These are phyloP conservation scores for Leishmania tropica DNA, from an alignment of 208 protist genomes.

Conservation along the genomic window DNA sequence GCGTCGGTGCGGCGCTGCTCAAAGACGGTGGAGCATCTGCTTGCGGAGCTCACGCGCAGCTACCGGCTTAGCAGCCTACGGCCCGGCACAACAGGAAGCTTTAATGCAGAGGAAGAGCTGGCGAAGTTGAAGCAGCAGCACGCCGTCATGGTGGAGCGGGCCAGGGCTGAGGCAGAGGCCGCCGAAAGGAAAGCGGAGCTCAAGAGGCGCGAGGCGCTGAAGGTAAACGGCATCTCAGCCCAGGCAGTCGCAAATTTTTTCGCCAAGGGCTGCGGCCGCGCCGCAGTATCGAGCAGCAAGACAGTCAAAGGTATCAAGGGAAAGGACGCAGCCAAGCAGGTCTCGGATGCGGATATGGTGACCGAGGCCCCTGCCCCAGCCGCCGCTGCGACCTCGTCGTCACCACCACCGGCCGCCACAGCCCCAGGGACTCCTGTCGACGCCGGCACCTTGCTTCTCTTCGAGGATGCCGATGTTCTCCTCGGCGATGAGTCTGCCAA, in stretches of 20 bases:
- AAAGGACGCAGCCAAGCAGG: neutral
- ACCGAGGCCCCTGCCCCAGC: neutral
- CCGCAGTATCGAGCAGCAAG: constrained; percentile 2
- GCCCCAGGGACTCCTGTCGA: neutral
- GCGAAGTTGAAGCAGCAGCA: constrained; percentile 67
- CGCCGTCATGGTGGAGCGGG: constrained; percentile 29
- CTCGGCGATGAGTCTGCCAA: constrained; percentile 70
- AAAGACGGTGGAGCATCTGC: constrained; percentile 71
- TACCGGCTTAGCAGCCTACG: constrained; percentile 52
- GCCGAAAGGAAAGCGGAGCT: constrained; percentile 22
- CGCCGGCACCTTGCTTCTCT: constrained; percentile 65
- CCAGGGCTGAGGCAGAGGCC: constrained; percentile 24
- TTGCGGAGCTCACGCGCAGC: constrained; percentile 83
- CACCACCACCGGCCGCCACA: neutral
- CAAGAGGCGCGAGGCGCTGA: constrained; percentile 32
- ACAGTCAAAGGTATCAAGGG: constrained; percentile 2
- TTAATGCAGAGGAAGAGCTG: constrained; percentile 75
- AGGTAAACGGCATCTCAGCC: constrained; percentile 69
- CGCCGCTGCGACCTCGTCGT: neutral
- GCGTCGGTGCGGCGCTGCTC: constrained; percentile 66
- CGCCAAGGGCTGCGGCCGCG: constrained; percentile 13
- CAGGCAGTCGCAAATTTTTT: constrained; percentile 78
- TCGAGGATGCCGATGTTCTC: constrained; percentile 85
- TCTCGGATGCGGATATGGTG: neutral
- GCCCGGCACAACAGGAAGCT: constrained; percentile 20